These are phyloP conservation scores for Scenedesmus sp. DNA, from an alignment of 163 green algal genomes.

Conservation along the genomic window DNA sequence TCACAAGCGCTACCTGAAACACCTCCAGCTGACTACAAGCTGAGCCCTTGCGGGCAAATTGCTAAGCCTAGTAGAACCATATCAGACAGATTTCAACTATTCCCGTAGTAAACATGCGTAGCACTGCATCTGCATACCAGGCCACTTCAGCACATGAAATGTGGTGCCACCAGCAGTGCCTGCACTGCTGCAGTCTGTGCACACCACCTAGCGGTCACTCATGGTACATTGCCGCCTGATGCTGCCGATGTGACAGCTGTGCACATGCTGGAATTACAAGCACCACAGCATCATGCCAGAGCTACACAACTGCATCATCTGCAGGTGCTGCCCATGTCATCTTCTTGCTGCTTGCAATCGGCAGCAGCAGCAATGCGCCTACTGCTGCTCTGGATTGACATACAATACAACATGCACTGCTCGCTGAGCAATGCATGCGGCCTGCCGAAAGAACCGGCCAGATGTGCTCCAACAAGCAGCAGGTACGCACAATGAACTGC, in stretches of 20 bases:
- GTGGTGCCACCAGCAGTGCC: not conserved
- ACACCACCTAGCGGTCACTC: not conserved
- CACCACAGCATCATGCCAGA: not conserved
- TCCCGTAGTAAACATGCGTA: not conserved
- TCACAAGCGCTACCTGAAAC: no score
- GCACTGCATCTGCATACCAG: not conserved
- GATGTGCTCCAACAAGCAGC: not conserved
- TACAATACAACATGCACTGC: not conserved
- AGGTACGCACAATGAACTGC: no score
- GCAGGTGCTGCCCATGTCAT: not conserved
- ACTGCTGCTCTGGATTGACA: not conserved
- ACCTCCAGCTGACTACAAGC: no score
- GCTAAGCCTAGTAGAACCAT: not conserved
- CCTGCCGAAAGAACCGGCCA: no score
- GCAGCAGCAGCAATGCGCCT: not conserved
- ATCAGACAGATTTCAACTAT: not conserved
- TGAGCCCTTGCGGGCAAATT: not conserved
- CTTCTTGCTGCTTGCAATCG: not conserved
- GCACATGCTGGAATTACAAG: not conserved
- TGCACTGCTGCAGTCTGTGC: not conserved
- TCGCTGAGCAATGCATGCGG: no score
- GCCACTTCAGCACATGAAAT: not conserved
- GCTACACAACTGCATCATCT: not conserved
- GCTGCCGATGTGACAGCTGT: not conserved
- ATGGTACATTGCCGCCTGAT: not conserved